A percentile compares a stretch with the other conserved stretches of the same genome.
Conservation (phyloP, 2,329 filamentous ascomycete species). For the Fusarium albosuccineum region DNA sequence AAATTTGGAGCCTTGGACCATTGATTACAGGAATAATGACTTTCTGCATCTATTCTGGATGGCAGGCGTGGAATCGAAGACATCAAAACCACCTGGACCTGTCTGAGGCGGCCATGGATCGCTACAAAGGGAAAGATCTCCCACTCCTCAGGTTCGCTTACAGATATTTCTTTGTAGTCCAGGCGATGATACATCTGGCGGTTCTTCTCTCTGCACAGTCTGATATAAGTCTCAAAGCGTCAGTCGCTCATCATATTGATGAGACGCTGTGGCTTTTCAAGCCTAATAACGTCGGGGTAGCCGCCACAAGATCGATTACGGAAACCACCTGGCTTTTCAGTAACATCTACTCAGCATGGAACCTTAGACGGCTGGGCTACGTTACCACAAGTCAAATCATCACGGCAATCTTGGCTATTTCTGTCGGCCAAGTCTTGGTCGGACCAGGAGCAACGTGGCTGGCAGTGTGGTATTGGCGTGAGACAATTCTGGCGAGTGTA, state of each 20-base stretch:
- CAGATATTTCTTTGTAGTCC: neutral
- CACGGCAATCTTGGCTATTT: constrained; percentile 10
- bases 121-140: neutral
- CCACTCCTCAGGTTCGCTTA: neutral
- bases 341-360: neutral
- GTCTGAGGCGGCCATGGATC: neutral
- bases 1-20: neutral
- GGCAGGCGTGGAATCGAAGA: neutral
- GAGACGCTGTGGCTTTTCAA: neutral
- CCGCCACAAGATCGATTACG: neutral
- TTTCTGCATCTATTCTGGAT: too few relatives aligned
- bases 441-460: neutral
- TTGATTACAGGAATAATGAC: neutral
- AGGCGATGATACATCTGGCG: neutral
- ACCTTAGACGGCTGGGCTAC: neutral
- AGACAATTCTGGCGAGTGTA: neutral
- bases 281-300: neutral
- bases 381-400: neutral
- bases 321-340: neutral
- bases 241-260: neutral
- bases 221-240: too few relatives aligned
- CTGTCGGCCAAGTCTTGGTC: neutral
- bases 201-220: neutral
- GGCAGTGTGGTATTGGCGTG: neutral
- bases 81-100: neutral